Evolutionary conservation across 148 eudicot genomes (phyloP), one percentile per base, ranked within the genome.

Genomic region (Talinum fruticosum): DNA sequence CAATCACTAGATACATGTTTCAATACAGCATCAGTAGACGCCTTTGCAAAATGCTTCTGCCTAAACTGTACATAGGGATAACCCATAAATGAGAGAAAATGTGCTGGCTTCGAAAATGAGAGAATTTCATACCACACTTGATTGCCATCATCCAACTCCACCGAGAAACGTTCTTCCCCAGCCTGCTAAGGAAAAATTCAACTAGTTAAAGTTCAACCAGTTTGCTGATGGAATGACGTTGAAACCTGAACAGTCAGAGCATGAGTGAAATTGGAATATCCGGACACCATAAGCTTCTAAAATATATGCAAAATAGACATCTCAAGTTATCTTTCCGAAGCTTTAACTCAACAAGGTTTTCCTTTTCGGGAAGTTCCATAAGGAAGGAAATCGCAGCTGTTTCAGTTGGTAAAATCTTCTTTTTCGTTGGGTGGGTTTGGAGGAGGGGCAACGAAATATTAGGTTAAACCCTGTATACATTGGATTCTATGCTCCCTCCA

Each of bases 101-200:
- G 87, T 16, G 93, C 94, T 19, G 99, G 97, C 88, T 91, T 95
- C 1, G 99, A 95, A 57, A 95, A 87, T 24, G 99, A 92, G 75
- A 92, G 87, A 79, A 92, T 89, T 83, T 95, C 99, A 61, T 95
- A 95, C 97, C 99, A 95, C 26, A 95, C 99, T 84, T 89, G 88
- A 73, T 91, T 83, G 59, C 91, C 79, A 67, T 93, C 90, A 69
- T 92, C 97, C 82, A 95, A 77, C 87, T 92, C 88, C 44, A 95
- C 81, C 12, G 94, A 88, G 85, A 95, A 95, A 1, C 97, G 92
- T 71, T 95, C 99, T 86, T 95, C 97, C 70, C 99, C 99, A 66
- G 94, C 96, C 98, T 92, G 88, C n/a, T n/a, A n/a, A n/a, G n/a
- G n/a, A n/a, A n/a, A n/a, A n/a, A n/a, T n/a, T n/a, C n/a, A n/a